Conservation (phyloP, 2,329 filamentous ascomycete species). For the Colletotrichum tabaci region DNA sequence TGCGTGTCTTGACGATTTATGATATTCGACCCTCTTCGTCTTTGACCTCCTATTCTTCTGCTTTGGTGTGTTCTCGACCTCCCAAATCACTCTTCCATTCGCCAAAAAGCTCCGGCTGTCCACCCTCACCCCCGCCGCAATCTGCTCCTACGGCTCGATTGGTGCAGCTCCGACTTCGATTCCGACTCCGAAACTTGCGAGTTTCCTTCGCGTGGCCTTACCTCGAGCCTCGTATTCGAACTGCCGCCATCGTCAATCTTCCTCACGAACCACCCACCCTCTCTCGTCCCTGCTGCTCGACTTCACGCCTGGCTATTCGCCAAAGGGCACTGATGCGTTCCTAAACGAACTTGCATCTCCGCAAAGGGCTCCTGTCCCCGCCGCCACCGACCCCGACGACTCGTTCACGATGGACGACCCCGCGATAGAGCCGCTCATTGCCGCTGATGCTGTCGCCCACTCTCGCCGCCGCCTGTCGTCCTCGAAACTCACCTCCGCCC, state of each 20-base stretch:
- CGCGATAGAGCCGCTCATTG: conserved; percentile 46
- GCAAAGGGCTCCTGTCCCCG: conserved; percentile 31
- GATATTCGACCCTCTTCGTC: conserved; percentile 25
- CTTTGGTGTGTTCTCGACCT: neutral
- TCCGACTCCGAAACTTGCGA: neutral
- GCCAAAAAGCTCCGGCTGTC: neutral
- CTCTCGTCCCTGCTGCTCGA: neutral
- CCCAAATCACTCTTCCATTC: neutral
- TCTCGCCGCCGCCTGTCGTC: conserved; percentile 47
- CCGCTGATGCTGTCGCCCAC: conserved; percentile 48
- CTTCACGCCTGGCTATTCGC: neutral
- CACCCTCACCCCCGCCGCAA: neutral
- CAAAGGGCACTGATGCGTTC: conserved; percentile 38
- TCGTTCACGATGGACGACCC: conserved; percentile 45
- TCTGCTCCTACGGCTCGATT: neutral
- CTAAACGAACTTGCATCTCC: conserved; percentile 22
- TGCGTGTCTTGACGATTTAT: conserved; percentile 38
- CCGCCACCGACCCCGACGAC: conserved; percentile 20
- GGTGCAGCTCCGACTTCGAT: conserved; percentile 1
- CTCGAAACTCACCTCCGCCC: conserved; percentile 14
- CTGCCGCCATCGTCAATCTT: neutral
- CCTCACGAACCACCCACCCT: neutral
- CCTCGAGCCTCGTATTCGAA: neutral
- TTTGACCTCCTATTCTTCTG: neutral
- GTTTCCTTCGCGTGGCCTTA: conserved; percentile 21